Base-by-base conservation (phyloP, 176 grass and related monocot species). In the Oryza glumipatula region DNA sequence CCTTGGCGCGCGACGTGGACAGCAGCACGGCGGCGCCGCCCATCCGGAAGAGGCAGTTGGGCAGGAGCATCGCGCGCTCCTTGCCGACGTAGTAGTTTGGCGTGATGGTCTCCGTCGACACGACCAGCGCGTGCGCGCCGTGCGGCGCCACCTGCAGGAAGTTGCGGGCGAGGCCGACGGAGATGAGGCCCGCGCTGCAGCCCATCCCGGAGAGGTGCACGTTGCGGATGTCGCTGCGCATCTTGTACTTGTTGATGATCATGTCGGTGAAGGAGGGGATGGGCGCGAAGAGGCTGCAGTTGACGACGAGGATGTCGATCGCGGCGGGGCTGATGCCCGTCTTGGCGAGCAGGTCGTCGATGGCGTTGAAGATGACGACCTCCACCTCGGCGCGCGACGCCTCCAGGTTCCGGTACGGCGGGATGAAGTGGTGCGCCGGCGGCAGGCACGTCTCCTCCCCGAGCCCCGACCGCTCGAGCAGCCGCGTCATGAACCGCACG, bases 1-100 rank as follows among this genome's bases (percentile, higher is more conserved):
- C 93, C 26, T 48, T 48, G 21, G 64, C 68, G 1, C 16, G 84
- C 6, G 79, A 87, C 38, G 88, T 92, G 1, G 93, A 90, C 17
- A 95, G 88, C 46, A 95, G 82, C 85, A 77, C 82, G 5, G 93
- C 93, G 1, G 93, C 90, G 21, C 90, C 85, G 67, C 93, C 93
- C 85, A 95, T 95, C 1, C 93, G 84, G 87, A 95, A 95, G 1
- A 95, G 88, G 77, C 93, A 95, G 88, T 95, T 95, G 22, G 93
- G 93, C 3, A 95, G 88, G 0, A 95, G 90, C 93, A 95, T 95
- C 1, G 93, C 88, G 73, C 93, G 90, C 93, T 95, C 93, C 43
- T 86, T 92, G 0, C 93, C 93, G 9, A 92, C 69, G 84, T 95
- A 95, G 88, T 95, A 95, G 84, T 95, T 95, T 0, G 93, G 93